phyloP scores from a whole-genome alignment of 192 early-diverging fungal species.

The Backusella circina region DNA sequence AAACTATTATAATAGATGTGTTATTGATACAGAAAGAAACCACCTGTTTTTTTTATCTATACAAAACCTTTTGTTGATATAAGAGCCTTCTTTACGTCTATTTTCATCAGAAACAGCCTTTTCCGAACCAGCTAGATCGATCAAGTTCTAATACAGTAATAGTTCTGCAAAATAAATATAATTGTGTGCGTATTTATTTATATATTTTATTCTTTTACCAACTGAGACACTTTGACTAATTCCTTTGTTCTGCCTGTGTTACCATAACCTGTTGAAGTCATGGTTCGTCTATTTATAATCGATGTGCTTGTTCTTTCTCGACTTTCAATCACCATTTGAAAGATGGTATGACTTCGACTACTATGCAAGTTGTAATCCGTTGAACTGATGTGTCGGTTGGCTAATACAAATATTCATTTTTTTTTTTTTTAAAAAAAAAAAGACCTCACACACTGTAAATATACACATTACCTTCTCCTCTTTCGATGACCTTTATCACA shows the following conservation, averaged over 20 bases:
- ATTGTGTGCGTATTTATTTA: background rate
- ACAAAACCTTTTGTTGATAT: constrained; percentile 60
- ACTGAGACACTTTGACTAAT: constrained; percentile 38
- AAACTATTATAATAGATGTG: constrained; percentile 40
- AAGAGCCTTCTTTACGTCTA: constrained; percentile 13
- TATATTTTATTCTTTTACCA: constrained; percentile 18
- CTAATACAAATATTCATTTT: constrained; percentile 26
- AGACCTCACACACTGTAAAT: too few species aligned
- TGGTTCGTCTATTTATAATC: background rate
- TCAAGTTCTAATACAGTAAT: constrained; percentile 73
- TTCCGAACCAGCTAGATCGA: constrained; percentile 64
- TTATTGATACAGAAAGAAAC: background rate
- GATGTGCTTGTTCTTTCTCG: constrained; percentile 51
- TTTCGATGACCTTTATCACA: constrained; percentile 71
- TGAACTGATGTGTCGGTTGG: constrained; percentile 80
- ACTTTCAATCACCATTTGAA: constrained; percentile 89
- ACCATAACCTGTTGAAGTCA: background rate
- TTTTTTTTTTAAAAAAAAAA: too few species aligned
- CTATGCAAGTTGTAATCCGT: constrained; percentile 93
- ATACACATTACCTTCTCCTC: constrained; percentile 76
- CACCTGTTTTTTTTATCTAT: constrained; percentile 37
- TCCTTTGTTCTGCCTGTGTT: background rate
- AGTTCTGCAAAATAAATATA: background rate
- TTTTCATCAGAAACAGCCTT: constrained; percentile 14
- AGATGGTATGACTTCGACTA: constrained; percentile 93